Conservation (phyloP, 176 grass and related monocot genomes). For the Triticum monococcum region DNA sequence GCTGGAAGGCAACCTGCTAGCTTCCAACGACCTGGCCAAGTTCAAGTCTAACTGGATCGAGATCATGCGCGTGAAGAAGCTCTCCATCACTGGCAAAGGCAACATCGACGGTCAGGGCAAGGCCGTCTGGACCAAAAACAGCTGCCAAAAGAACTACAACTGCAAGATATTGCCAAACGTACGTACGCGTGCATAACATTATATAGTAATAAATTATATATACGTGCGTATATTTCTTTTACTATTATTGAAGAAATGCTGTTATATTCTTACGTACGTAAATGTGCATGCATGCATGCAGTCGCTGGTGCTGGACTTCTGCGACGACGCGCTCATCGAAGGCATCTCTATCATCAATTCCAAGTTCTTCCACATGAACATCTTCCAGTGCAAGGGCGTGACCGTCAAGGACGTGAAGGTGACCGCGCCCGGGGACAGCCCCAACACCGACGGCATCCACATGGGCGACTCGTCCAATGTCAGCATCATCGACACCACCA, state of each 20-base stretch:
- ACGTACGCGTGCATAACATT: not conserved
- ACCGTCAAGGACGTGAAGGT: slow-evolving; percentile 34
- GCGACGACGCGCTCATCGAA: slow-evolving; percentile 14
- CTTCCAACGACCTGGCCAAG: slow-evolving; percentile 31
- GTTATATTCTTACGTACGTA: not conserved
- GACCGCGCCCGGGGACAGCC: not conserved
- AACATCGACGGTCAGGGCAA: slow-evolving; percentile 58
- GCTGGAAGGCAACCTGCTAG: slow-evolving; percentile 50
- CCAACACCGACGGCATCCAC: slow-evolving; percentile 24
- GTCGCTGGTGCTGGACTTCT: slow-evolving; percentile 50
- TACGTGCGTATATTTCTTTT: too few species aligned
- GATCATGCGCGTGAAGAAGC: slow-evolving; percentile 38
- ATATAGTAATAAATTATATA: not conserved
- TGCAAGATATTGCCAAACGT: slow-evolving; percentile 64
- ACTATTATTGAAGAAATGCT: too few species aligned
- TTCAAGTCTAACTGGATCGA: slow-evolving; percentile 54
- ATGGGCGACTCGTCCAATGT: slow-evolving; percentile 48
- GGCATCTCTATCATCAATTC: slow-evolving; percentile 42
- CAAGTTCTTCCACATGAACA: slow-evolving; percentile 78
- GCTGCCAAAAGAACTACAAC: slow-evolving; percentile 43
- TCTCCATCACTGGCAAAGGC: slow-evolving; percentile 42
- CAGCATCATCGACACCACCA: slow-evolving; percentile 43
- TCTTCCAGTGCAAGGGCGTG: slow-evolving; percentile 44
- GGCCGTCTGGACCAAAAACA: slow-evolving; percentile 46
- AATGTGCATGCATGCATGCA: not conserved